Evolutionary conservation across 2,329 filamentous ascomycete species (phyloP), one percentile per base, ranked within the genome.

Genomic region (Plenodomus tracheiphilus): DNA sequence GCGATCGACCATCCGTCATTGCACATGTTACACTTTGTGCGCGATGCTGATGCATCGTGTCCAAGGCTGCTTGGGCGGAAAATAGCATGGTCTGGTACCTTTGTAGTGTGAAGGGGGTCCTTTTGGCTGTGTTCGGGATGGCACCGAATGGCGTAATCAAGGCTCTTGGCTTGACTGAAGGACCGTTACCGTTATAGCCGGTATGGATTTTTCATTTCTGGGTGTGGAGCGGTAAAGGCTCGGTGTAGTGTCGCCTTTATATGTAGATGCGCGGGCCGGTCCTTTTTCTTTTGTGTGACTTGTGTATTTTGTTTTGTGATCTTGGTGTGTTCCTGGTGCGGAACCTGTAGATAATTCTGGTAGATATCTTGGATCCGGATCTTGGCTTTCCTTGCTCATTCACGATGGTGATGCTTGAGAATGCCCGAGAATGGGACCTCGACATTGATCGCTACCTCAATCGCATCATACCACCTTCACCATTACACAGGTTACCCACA

Each of bases 401-500:
- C 28, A 32, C 8, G 11, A 32, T 32, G 28, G 28, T 6, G 28
- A 11, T 32, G 6, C 28, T 32, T 15, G 28, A 32, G 28, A 15
- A 32, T 15, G 28, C 28, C 13, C 9, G 28, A 32, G 28, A 15
- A 18, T 70, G 66, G 56, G 78, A 86, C 64, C 84, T 95, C 72
- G 84, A 94, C 72, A 82, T 96, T 55, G 91, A 96, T 77, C 74
- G 73, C n/a, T 84, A 86, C 66, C 68, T 95, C 42, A 91, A 93
- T 68, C 87, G 80, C 2, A 78, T 84, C 51, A 66, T 95, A 19
- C 88, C 88, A 8, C 75, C 81, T 13, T 86, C 87, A 35, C 83
- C 81, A 59, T 81, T 89, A 68, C 74, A 80, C 21, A 74, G 76
- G 38, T 65, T 96, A 1, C 91, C 91, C 0, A 77, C 76, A 39